Evolutionary conservation across 2,329 filamentous ascomycete genomes (phyloP).

Genomic region (Ceratocystis cacaofunesta): DNA sequence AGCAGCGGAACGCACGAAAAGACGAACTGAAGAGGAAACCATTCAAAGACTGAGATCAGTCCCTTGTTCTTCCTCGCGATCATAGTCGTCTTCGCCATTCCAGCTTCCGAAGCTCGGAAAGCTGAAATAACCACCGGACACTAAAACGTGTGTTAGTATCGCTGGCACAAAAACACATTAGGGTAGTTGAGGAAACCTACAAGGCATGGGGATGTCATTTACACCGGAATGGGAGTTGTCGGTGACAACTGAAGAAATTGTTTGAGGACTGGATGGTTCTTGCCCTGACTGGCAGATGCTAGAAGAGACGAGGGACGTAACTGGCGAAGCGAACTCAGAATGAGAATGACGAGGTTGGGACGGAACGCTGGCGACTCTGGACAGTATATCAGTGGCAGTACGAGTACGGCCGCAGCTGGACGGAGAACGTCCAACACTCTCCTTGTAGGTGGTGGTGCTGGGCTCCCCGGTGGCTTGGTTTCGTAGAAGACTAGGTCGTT

Average conservation of each 20-base stretch:
- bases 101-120: slow-evolving; percentile 61
- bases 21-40: not conserved
- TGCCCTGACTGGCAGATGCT: slow-evolving; percentile 4
- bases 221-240: not conserved
- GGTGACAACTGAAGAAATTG: slow-evolving; percentile 3
- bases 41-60: not conserved
- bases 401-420: slow-evolving; percentile 13
- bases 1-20: not conserved
- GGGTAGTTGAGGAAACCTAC: slow-evolving; percentile 21
- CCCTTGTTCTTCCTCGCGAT: slow-evolving; percentile 10
- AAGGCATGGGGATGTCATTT: slow-evolving; percentile 20
- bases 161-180: not conserved
- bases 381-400: slow-evolving; percentile 16
- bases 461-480: slow-evolving; percentile 15
- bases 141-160: not conserved
- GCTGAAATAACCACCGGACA: slow-evolving; percentile 43
- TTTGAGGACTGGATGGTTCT: slow-evolving; percentile 6
- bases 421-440: slow-evolving; percentile 13
- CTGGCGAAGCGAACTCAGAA: slow-evolving; percentile 9
- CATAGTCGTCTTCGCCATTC: slow-evolving; percentile 28
- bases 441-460: slow-evolving; percentile 13
- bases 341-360: slow-evolving; percentile 7
- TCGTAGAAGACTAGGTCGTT: slow-evolving; percentile 16
- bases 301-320: slow-evolving; percentile 9
- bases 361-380: slow-evolving; percentile 13